Base-by-base conservation (phyloP, 345 rosid genomes). In the Hibiscus trionum region DNA sequence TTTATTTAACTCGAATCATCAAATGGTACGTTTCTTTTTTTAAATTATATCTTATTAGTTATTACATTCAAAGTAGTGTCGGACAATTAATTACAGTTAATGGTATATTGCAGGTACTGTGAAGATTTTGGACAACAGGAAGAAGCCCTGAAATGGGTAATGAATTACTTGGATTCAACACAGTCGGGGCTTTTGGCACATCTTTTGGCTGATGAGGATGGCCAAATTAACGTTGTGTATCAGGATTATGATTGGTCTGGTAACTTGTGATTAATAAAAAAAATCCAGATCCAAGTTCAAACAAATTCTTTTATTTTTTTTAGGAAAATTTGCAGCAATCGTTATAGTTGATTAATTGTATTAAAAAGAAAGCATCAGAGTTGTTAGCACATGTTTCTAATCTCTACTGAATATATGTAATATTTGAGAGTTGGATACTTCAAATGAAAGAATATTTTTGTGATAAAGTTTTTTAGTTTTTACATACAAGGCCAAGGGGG, bases 201-300 rank as follows among this genome's bases (percentile, higher is more conserved):
- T 86, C 90, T 94, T 44, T 74, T 88, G 66, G 77, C 79, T 67
- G 96, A 91, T 17, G 90, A 4, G 9, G 91, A 5, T 17, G 86
- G 91, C 7, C 84, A 91, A 14, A 53, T 91, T 61, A 75, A 80
- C 39, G 76, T 91, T 39, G 81, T 84, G 9, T 91, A 91, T 81
- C 95, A 85, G 72, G 76, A 86, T 33, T 94, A 84, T 74, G 95
- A 91, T 72, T 90, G 96, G 97, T 86, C 92, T 61, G 74, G 87
- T 37, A 91, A 90, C 80, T 81, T 46, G 17, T 66, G 56, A 55
- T 55, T 7, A 55, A 47, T 47, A 11, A 10, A 47, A 7, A 4
- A 14, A 49, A 14, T 49, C 6, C 5, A 39, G 46, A 49, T 15
- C 6, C n/a, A 49, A 49, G 7, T 39, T 14, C 4, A 49, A 39